Evolutionary conservation across 768 basidiomycete genomes (phyloP), one percentile per base, ranked within the genome.

Genomic region (Mycena leptocephala): DNA sequence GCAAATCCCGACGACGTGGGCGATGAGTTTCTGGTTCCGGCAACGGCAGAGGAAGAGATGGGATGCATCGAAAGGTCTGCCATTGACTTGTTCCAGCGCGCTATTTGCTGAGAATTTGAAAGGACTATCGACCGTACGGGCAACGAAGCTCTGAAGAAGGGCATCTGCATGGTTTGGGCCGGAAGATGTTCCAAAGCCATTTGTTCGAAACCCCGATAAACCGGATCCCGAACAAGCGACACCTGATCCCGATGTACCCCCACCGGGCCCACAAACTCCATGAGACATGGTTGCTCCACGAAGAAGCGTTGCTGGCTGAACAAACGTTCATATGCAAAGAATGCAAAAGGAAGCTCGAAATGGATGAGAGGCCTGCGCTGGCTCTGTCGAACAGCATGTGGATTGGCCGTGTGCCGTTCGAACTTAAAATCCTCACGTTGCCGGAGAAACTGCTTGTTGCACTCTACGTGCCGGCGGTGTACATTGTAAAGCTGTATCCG

Each of bases 381-480:
- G 35, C 80, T 7, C 74, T 84, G 0, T 79, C 80, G 4, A 84
- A 84, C 51, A 58, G 72, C 9, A 73, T 83, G 59, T 84, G 83
- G 83, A 77, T 84, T 62, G 81, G 81, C 0, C 24, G 61, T 0
- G 48, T 81, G 3, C 83, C 83, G 0, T 46, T 63, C 0, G 59
- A 80, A 39, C 53, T 84, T 0, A 7, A 39, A 0, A 33, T 70
- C 1, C 68, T 84, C 5, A 84, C 79, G 0, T 39, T 83, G 1
- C 78, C 80, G 0, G 83, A 84, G 69, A 74, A 80, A 37, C 30
- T 84, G 16, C 65, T 84, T 1, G 65, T 84, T 1, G 22, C 80
- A 1, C 68, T 48, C 1, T 58, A 74, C 24, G 82, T 75, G 67
- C 78, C 81, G 28, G 43, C 70, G 6, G 77, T 72, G 13, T 82